Evolutionary conservation across 441 rosid genomes (phyloP), one percentile per base, ranked within the genome.

Genomic region (Mallotus japonicus): DNA sequence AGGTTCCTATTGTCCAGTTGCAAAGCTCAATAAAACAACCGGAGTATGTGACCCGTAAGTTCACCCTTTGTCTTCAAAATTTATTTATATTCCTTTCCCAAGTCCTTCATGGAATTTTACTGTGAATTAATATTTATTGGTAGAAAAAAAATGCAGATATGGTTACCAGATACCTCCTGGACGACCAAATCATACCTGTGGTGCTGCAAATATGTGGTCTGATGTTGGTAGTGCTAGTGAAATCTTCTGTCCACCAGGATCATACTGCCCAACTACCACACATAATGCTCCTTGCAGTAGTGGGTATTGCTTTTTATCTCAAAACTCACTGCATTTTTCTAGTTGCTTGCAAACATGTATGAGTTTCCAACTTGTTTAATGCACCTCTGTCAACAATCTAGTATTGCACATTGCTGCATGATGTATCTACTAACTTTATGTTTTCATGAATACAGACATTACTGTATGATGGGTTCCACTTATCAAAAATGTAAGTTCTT

Each of bases 161-260:
- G 73, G 62, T 67, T 95, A 95, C 79, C 99, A 89, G 62, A 78
- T 89, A 71, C 90, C 97, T 64, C 85, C 91, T 3, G 92, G 89
- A 74, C 8, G 71, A 51, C 80, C 77, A 28, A 89, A 90, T 80
- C 96, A 89, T 69, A 84, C 88, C 10, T 95, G 99, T 83, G 98
- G 99, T 22, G 89, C 97, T 67, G 98, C 99, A 50, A 87, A 95
- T 76, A 76, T 83, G 50, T 95, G 99, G 99, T 85, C 93, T 7
- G 92, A 88, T 83, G 84, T 87, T 63, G 70, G n/a, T 56, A 81
- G 72, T 16, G 77, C 87, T 69, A 59, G 78, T 9, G 90, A 90
- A 77, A 67, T 89, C 3, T 95, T 95, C 82, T 95, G 99, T 79
- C 80, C 96, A 6, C 87, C 91, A 0, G 98, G 99, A 72, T 88